A percentile compares a stretch with the other conserved stretches of the same genome.
Conservation (phyloP, 2,329 filamentous ascomycete genomes). For the Microsporum ferrugineum region DNA sequence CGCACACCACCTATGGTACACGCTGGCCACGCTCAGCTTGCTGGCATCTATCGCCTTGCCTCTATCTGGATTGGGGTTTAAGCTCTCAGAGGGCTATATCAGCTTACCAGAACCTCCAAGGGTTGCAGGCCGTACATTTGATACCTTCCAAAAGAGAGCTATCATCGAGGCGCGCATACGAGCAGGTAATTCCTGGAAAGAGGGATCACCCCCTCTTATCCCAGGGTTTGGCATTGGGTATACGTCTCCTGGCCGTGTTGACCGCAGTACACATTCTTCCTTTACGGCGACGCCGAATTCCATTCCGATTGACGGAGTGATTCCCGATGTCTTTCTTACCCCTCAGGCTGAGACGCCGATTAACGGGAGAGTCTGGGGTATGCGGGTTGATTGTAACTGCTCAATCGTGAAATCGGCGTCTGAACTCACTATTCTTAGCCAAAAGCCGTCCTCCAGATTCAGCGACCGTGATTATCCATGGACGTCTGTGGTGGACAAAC, state of each 20-base stretch:
- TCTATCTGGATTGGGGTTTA: conserved; percentile 11
- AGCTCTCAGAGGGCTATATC: conserved; percentile 13
- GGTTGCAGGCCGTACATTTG: neutral
- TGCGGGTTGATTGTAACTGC: conserved; percentile 10
- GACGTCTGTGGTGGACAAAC: neutral
- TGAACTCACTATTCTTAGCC: conserved; percentile 10
- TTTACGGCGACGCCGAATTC: conserved; percentile 6
- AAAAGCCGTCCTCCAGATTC: neutral
- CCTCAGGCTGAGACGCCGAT: conserved; percentile 8
- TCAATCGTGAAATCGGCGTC: conserved; percentile 5
- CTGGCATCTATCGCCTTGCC: conserved; percentile 8
- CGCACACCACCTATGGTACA: conserved; percentile 6
- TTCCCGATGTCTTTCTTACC: conserved; percentile 8
- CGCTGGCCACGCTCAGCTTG: conserved; percentile 5
- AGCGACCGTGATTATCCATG: too few relatives aligned
- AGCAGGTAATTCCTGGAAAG: neutral
- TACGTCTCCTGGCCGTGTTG: conserved; percentile 5
- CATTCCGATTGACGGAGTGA: conserved; percentile 2
- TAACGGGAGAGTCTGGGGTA: conserved; percentile 8
- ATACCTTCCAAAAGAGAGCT: neutral
- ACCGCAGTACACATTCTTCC: neutral
- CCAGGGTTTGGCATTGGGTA: conserved; percentile 9
- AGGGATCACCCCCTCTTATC: neutral
- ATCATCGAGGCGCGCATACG: neutral
- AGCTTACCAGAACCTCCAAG: conserved; percentile 2